A percentile compares a stretch with the other conserved stretches of the same genome.
Evolutionary conservation across 106 monocot genomes (phyloP).

Genomic region (Acanthochlamys bracteata): DNA sequence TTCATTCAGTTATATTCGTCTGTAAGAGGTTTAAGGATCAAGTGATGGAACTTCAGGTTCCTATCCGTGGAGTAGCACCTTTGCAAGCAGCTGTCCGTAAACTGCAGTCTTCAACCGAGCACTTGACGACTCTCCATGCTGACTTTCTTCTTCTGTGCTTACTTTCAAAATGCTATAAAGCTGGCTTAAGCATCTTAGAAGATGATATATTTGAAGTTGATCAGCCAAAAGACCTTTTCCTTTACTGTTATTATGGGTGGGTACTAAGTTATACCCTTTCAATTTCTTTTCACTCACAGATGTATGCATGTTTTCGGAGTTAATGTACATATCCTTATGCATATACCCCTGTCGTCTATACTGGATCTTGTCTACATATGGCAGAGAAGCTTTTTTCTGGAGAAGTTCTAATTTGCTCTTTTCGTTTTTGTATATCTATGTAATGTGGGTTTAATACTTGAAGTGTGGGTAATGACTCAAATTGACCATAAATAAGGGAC

Average conservation of each 20-base stretch:
- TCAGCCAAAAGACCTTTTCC: slow-evolving; percentile 85
- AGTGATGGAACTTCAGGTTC: slow-evolving; percentile 55
- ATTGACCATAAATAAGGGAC: no score
- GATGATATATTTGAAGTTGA: slow-evolving; percentile 78
- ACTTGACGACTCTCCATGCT: slow-evolving; percentile 74
- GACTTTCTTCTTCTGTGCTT: slow-evolving; percentile 91
- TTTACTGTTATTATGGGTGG: slow-evolving; percentile 95
- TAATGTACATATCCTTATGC: background rate
- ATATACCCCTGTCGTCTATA: no score
- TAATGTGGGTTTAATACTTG: no score
- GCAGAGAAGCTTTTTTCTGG: no score
- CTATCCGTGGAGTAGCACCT: slow-evolving; percentile 69
- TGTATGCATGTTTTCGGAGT: background rate
- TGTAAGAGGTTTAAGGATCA: slow-evolving; percentile 89
- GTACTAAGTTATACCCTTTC: slow-evolving; percentile 3
- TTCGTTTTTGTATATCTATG: no score
- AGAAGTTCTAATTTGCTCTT: no score
- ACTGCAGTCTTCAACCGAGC: slow-evolving; percentile 63
- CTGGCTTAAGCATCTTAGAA: slow-evolving; percentile 52
- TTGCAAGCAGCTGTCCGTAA: slow-evolving; percentile 71
- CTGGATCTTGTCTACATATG: no score
- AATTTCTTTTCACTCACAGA: background rate
- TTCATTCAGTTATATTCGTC: slow-evolving; percentile 53
- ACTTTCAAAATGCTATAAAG: slow-evolving; percentile 77
- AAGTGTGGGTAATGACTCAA: no score